Base-by-base conservation (phyloP, 2,329 filamentous ascomycete species). In the Neofusicoccum umdonicola region DNA sequence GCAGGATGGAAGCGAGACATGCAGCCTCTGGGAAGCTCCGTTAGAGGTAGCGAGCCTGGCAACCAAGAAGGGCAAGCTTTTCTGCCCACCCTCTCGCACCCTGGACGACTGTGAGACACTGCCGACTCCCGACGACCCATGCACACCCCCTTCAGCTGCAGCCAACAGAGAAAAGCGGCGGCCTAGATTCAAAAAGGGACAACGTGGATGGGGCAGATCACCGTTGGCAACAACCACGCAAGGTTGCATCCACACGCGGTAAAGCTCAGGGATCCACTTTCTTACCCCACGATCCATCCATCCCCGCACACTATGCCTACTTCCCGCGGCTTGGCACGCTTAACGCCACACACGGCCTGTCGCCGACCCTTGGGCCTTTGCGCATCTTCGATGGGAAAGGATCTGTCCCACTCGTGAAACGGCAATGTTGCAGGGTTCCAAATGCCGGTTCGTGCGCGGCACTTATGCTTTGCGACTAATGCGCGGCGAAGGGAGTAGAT, bases 341-440 rank as follows among this genome's bases (percentile, higher is more conserved):
- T 8, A n/a, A 45, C 39, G 39, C 41, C 54, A 57, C 54, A 57
- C 52, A 42, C 37, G 19, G 17, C 11, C 19, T 27, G 52, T 19
- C 37, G 8, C 19, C 12, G 35, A n/a, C 13, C 11, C 19, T 56
- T 39, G 4, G 27, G 27, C 27, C 27, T 31, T 31, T 31, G 27
- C 27, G 27, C 27, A 31, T 19, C 51, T 56, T 11, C n/a, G 35
- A 56, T 19, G 52, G 54, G 39, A 57, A 57, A 22, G 22, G 54
- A 57, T 57, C 39, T 1, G 54, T 39, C 15, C 9, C 12, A 3
- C 13, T 17, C 41, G 27, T 22, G 42, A 48, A 47, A 37, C 41
- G 56, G 41, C 41, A 60, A 11, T 60, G 42, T n/a, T 45, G 56
- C 54, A 58, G 39, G 54, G 39, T 45, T 13, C n/a, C 41, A 58